Evolutionary conservation across 495 filamentous ascomycete genomes (phyloP).

Genomic region (Hyaloscypha bicolor): DNA sequence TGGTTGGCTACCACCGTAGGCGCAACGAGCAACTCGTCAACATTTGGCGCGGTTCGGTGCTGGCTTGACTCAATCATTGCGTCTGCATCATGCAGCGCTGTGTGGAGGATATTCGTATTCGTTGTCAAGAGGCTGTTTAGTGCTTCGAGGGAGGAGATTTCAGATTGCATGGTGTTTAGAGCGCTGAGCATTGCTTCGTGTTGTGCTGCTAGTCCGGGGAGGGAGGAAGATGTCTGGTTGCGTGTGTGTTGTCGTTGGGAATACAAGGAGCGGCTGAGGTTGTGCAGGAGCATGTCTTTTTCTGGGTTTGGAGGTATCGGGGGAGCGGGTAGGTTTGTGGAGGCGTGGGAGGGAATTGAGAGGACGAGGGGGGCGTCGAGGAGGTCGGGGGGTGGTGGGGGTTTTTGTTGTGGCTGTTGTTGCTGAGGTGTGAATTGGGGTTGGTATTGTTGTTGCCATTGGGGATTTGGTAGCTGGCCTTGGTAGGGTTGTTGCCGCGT

Average conservation of each 20-base stretch:
- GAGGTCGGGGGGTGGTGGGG: slow-evolving; percentile 67
- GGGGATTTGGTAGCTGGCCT: slow-evolving; percentile 18
- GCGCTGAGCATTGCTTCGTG: slow-evolving; percentile 73
- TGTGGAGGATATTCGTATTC: slow-evolving; percentile 77
- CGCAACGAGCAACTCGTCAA: slow-evolving; percentile 92
- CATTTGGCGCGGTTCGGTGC: slow-evolving; percentile 48
- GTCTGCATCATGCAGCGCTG: slow-evolving; percentile 78
- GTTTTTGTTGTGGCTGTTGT: slow-evolving; percentile 36
- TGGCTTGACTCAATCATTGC: slow-evolving; percentile 67
- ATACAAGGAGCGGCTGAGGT: slow-evolving; percentile 70
- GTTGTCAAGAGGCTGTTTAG: slow-evolving; percentile 69
- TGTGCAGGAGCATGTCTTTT: slow-evolving; percentile 84
- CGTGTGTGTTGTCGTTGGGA: slow-evolving; percentile 65
- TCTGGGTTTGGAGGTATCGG: slow-evolving; percentile 96
- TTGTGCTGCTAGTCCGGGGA: slow-evolving; percentile 77
- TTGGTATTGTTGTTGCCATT: slow-evolving; percentile 27
- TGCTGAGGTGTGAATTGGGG: slow-evolving; percentile 18
- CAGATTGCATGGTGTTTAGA: slow-evolving; percentile 64
- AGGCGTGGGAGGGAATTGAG: slow-evolving; percentile 59
- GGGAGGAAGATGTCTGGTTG: slow-evolving; percentile 66
- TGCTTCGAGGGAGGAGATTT: slow-evolving; percentile 68
- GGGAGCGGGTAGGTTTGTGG: slow-evolving; percentile 61
- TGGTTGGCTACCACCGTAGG: slow-evolving; percentile 92
- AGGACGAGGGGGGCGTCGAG: slow-evolving; percentile 62
- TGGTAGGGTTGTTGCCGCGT: slow-evolving; percentile 16